Evolutionary conservation across 2,329 filamentous ascomycete genomes (phyloP).

Genomic region (Phyllosticta citribraziliensis): DNA sequence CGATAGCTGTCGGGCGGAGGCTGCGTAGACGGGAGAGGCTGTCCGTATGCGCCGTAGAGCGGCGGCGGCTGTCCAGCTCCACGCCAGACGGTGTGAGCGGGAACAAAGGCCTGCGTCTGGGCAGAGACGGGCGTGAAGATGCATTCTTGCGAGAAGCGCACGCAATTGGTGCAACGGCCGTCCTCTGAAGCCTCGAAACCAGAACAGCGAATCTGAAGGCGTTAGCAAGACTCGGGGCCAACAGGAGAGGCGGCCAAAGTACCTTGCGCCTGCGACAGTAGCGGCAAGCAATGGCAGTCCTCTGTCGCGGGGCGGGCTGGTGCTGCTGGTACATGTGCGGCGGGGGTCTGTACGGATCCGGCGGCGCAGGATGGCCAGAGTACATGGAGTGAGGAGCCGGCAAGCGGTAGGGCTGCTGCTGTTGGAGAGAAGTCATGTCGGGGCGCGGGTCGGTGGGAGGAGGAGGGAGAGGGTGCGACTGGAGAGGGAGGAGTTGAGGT

Average conservation of each 20-base stretch:
- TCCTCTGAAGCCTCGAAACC: slow-evolving; percentile 64
- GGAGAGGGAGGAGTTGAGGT: slow-evolving; percentile 10
- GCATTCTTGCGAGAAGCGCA: slow-evolving; percentile 65
- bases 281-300: slow-evolving; percentile 51
- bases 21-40: slow-evolving; percentile 32
- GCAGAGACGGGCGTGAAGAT: slow-evolving; percentile 68
- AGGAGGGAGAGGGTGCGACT: slow-evolving; percentile 14
- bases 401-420: slow-evolving; percentile 32
- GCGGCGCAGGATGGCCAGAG: slow-evolving; percentile 27
- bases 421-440: slow-evolving; percentile 37
- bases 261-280: slow-evolving; percentile 53
- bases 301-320: slow-evolving; percentile 47
- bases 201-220: slow-evolving; percentile 59
- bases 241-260: slow-evolving; percentile 11
- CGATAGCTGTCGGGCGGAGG: slow-evolving; percentile 10
- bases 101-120: slow-evolving; percentile 65
- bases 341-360: slow-evolving; percentile 30
- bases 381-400: slow-evolving; percentile 39
- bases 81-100: slow-evolving; percentile 56
- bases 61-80: slow-evolving; percentile 33
- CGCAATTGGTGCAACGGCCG: slow-evolving; percentile 63
- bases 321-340: slow-evolving; percentile 31
- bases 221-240: neutral
- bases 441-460: slow-evolving; percentile 29
- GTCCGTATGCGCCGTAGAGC: slow-evolving; percentile 44